Evolutionary conservation across 805 yeast species (phyloP).

Genomic region (Brettanomyces sp.): DNA sequence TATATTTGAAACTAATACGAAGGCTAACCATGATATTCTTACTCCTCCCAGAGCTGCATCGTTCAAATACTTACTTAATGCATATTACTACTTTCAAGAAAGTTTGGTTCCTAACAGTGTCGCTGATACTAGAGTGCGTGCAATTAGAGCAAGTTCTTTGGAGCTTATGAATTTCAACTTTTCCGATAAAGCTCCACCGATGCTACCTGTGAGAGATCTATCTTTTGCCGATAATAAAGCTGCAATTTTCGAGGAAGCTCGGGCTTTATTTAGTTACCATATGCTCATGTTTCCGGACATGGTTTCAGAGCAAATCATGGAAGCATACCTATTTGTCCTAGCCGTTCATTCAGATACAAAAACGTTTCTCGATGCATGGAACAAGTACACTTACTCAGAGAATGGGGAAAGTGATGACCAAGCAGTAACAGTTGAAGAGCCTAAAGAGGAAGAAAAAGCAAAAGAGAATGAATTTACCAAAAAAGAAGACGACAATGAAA

Average conservation of each 20-base stretch:
- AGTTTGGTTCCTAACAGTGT: slow-evolving; percentile 21
- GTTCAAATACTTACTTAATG: slow-evolving; percentile 34
- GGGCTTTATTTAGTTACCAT: slow-evolving; percentile 63
- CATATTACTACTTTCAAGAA: slow-evolving; percentile 21
- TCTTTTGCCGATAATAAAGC: slow-evolving; percentile 12
- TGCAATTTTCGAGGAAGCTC: slow-evolving; percentile 60
- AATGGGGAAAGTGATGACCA: slow-evolving; percentile 16
- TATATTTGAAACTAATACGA: slow-evolving; percentile 17
- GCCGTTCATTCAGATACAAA: slow-evolving; percentile 26
- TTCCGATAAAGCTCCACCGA: slow-evolving; percentile 51
- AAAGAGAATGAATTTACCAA: slow-evolving; percentile 10
- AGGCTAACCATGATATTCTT: slow-evolving; percentile 6
- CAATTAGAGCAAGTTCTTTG: slow-evolving; percentile 30
- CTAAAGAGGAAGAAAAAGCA: slow-evolving; percentile 6
- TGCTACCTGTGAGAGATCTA: slow-evolving; percentile 43
- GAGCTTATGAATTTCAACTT: slow-evolving; percentile 23
- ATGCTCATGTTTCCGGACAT: slow-evolving; percentile 33
- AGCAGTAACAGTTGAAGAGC: slow-evolving; percentile 11
- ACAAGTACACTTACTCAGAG: slow-evolving; percentile 27
- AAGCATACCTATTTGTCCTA: slow-evolving; percentile 43
- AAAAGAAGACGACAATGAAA: neutral
- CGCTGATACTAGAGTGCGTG: slow-evolving; percentile 30
- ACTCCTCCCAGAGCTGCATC: slow-evolving; percentile 15
- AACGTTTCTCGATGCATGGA: slow-evolving; percentile 28
- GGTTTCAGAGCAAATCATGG: slow-evolving; percentile 34